Percentiles rank a stretch among this genome's conserved stretches.
phyloP scores from a whole-genome alignment of 371 early-diverging fungal species.

The Rhizopus stolonifer region DNA sequence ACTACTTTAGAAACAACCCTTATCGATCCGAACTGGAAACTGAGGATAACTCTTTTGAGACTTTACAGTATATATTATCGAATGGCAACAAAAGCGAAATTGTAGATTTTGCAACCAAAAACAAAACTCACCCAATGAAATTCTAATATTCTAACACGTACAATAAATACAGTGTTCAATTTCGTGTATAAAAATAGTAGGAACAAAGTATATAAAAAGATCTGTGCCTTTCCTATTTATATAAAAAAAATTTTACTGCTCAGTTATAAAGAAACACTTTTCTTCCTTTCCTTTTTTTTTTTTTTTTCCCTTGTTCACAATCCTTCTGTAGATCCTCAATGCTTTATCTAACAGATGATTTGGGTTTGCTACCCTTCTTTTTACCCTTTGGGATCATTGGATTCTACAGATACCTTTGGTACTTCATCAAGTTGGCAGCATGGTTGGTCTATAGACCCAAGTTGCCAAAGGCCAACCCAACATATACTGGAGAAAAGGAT shows the following conservation, averaged over 20 bases:
- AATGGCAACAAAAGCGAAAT: background rate
- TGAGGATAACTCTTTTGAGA: conserved; percentile 2
- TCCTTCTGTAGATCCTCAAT: conserved; percentile 26
- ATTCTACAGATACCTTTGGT: conserved; percentile 74
- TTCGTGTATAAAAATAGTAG: no score
- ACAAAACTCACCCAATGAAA: background rate
- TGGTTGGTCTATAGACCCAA: conserved; percentile 58
- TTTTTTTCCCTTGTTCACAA: conserved; percentile 1
- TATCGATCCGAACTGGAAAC: conserved; percentile 12
- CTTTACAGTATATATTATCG: background rate
- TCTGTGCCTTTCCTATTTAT: conserved; percentile 1
- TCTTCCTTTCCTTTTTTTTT: conserved; percentile 5
- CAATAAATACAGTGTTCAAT: background rate
- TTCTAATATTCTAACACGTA: background rate
- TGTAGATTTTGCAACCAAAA: conserved; percentile 1
- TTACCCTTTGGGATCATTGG: conserved; percentile 75
- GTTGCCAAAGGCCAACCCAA: conserved; percentile 49
- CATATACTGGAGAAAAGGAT: conserved; percentile 55
- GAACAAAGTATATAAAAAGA: no score
- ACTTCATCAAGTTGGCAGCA: conserved; percentile 58
- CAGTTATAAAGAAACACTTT: background rate
- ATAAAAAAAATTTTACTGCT: background rate
- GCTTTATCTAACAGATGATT: conserved; percentile 74
- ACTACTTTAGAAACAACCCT: conserved; percentile 54
- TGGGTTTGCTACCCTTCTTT: conserved; percentile 63